phyloP scores from a whole-genome alignment of 352 stramenopile species.

The Phytophthora agathidicida region DNA sequence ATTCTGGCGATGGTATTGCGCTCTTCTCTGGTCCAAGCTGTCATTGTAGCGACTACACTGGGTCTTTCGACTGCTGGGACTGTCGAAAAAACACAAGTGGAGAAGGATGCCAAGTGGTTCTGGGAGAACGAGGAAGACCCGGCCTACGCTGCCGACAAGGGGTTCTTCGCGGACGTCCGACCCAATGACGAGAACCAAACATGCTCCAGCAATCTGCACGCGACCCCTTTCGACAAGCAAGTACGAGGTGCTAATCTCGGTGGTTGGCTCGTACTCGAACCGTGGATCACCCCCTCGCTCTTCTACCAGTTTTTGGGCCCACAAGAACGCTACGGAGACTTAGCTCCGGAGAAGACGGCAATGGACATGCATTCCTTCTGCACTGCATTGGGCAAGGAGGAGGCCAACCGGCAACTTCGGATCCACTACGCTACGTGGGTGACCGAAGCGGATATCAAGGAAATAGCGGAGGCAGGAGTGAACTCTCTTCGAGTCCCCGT shows the following conservation, averaged over 20 bases:
- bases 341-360: conserved; percentile 79
- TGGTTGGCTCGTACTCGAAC: conserved; percentile 58
- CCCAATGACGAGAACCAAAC: conserved; percentile 59
- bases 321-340: conserved; percentile 63
- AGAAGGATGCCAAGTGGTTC: conserved; percentile 50
- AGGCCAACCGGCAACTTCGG: conserved; percentile 92
- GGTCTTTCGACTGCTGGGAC: not conserved
- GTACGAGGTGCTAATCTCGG: conserved; percentile 47
- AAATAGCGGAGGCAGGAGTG: conserved; percentile 51
- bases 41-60: not conserved
- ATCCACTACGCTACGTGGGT: conserved; percentile 95
- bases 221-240: conserved; percentile 73
- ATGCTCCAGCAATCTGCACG: conserved; percentile 66
- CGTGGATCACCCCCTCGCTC: conserved; percentile 23
- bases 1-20: conserved; percentile 5
- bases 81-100: not conserved
- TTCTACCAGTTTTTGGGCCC: conserved; percentile 30
- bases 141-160: conserved; percentile 34
- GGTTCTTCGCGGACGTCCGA: conserved; percentile 53
- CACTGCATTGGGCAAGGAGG: conserved; percentile 76
- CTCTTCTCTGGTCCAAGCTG: conserved; percentile 1
- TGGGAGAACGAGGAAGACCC: conserved; percentile 53
- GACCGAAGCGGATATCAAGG: conserved; percentile 89
- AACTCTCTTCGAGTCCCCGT: conserved; percentile 42
- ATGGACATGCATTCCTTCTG: conserved; percentile 94